These are phyloP conservation scores for Aspergillus uvarum DNA, from an alignment of 2,329 filamentous ascomycete species.

Conservation along the genomic window DNA sequence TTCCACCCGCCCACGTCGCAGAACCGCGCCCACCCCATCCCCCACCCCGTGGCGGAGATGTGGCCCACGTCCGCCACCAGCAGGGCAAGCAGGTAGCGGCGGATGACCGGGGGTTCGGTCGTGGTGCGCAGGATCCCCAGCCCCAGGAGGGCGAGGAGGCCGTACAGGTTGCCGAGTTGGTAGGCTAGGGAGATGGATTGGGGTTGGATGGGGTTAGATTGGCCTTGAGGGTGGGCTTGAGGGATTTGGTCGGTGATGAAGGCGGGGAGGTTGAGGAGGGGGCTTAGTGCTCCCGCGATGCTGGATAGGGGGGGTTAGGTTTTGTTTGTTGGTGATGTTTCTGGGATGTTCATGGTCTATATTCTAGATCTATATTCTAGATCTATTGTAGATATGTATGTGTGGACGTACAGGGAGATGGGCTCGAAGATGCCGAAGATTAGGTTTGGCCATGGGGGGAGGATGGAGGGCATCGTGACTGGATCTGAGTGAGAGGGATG, in stretches of 20 bases:
- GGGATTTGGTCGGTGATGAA: constrained; percentile 66
- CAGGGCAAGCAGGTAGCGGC: constrained; percentile 65
- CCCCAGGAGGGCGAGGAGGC: constrained; percentile 64
- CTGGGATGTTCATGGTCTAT: background rate
- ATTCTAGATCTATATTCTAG: too few relatives aligned
- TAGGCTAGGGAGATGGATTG: constrained; percentile 58
- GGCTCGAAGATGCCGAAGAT: constrained; percentile 70
- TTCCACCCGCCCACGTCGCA: constrained; percentile 63
- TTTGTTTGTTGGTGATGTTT: background rate
- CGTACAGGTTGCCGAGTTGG: constrained; percentile 70
- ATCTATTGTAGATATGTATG: background rate
- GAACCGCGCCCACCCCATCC: constrained; percentile 57
- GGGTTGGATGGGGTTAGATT: constrained; percentile 23
- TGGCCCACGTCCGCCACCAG: constrained; percentile 68
- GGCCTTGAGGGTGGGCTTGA: constrained; percentile 17
- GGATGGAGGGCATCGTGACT: constrained; percentile 38
- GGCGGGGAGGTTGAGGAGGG: constrained; percentile 58
- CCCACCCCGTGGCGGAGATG: constrained; percentile 60
- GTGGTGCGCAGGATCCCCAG: constrained; percentile 64
- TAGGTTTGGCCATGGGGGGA: constrained; percentile 64
- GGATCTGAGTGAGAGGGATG: background rate
- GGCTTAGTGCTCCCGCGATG: constrained; percentile 58
- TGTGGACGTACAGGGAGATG: constrained; percentile 59
- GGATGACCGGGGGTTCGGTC: constrained; percentile 64
- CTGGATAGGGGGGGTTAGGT: constrained; percentile 40